These are phyloP conservation scores for Eucalyptus marginata DNA, from an alignment of 345 rosid species.

Conservation along the genomic window DNA sequence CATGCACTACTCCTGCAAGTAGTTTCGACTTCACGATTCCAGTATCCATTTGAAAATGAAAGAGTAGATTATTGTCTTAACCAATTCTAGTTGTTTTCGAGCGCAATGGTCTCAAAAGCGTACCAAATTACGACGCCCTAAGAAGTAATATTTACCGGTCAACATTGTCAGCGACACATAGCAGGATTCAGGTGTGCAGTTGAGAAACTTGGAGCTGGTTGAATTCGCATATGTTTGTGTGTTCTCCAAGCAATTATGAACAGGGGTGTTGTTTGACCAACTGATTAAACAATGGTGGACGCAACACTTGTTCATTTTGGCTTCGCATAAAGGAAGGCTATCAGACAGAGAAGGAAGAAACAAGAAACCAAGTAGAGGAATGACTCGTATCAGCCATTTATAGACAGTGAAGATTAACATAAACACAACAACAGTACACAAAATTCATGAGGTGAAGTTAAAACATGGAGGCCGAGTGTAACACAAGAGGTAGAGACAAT, in stretches of 20 bases:
- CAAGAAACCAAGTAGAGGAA: not conserved
- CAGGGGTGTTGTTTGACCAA: not conserved
- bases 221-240: not conserved
- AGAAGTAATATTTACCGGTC: not conserved
- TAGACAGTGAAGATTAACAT: not conserved
- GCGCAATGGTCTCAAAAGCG: not conserved
- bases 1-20: not conserved
- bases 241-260: not conserved
- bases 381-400: not conserved
- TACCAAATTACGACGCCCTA: conserved; percentile 7
- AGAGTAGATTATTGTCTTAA: not conserved
- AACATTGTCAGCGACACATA: not conserved
- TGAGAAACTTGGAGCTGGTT: not conserved
- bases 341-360: not conserved
- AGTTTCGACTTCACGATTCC: not conserved
- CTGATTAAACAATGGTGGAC: not conserved
- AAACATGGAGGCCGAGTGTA: not conserved
- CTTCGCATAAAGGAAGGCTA: not conserved
- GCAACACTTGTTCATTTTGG: not conserved
- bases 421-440: not conserved
- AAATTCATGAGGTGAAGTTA: not conserved
- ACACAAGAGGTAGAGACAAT: not conserved
- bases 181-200: not conserved
- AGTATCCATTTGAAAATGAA: not conserved
- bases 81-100: not conserved